A percentile compares a stretch with the other conserved stretches of the same genome.
Evolutionary conservation across 139 green algal species (phyloP).

Genomic region (Nannochloris sp.): DNA sequence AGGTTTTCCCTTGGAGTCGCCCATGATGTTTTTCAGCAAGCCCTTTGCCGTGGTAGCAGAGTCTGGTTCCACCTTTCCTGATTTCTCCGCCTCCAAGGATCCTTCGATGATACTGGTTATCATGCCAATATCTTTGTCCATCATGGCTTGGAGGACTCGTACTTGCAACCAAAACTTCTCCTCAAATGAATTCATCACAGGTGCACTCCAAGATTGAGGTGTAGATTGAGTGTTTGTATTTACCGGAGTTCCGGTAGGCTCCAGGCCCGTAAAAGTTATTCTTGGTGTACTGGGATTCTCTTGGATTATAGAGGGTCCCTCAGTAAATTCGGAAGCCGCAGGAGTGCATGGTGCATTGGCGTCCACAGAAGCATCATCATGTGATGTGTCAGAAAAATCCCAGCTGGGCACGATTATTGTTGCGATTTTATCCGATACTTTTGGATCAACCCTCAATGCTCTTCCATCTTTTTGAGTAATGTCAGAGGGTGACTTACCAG

Average conservation of each 20-base stretch:
- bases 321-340: neutral
- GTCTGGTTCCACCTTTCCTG: too few species aligned
- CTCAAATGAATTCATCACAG: neutral
- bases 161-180: neutral
- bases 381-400: neutral
- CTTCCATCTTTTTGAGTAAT: conserved; percentile 1
- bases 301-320: neutral
- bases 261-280: neutral
- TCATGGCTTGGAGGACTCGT: neutral
- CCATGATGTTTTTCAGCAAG: too few species aligned
- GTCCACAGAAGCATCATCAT: neutral
- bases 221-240: neutral
- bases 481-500: neutral
- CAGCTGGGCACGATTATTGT: neutral
- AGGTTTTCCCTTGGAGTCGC: too few species aligned
- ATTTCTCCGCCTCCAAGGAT: neutral
- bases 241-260: neutral
- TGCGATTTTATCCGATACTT: neutral
- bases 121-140: neutral
- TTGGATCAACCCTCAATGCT: neutral
- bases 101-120: neutral
- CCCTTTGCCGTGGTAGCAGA: too few species aligned
- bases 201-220: neutral
- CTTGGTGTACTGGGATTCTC: neutral
- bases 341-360: neutral